Percentiles rank a stretch among this genome's conserved stretches.
These are phyloP conservation scores for Asterophora lycoperdoides DNA, from an alignment of 768 basidiomycete species.

Conservation along the genomic window DNA sequence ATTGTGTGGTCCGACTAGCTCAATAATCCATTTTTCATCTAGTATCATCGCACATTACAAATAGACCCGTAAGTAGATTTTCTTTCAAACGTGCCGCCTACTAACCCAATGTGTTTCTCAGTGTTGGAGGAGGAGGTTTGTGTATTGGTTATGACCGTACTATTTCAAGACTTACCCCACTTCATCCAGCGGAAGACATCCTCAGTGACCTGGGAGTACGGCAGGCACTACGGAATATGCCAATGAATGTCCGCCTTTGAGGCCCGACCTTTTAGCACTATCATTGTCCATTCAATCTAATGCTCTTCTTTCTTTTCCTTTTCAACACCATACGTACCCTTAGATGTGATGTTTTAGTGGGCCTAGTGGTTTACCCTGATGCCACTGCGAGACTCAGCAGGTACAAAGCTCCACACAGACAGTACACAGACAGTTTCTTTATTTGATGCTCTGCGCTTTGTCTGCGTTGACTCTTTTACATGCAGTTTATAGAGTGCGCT, in stretches of 20 bases:
- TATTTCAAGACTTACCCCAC: background rate
- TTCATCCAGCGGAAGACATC: conserved; percentile 54
- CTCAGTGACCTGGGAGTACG: conserved; percentile 72
- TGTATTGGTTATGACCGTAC: background rate
- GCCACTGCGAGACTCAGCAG: too few species aligned
- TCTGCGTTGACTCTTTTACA: too few species aligned
- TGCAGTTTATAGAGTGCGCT: too few species aligned
- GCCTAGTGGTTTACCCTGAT: too few species aligned
- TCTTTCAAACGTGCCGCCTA: background rate
- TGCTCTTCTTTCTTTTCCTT: too few species aligned
- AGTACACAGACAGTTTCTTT: too few species aligned
- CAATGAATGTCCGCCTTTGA: conserved; percentile 50
- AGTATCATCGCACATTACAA: conserved; percentile 47
- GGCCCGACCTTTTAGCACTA: too few species aligned
- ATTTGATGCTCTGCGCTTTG: too few species aligned
- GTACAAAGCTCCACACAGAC: too few species aligned
- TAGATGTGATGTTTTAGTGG: too few species aligned
- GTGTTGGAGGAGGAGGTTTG: conserved; percentile 18
- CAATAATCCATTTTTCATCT: background rate
- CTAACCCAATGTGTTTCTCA: background rate
- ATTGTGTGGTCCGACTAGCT: background rate
- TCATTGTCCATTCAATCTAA: too few species aligned
- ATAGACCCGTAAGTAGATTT: conserved; percentile 47
- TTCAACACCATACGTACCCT: too few species aligned
- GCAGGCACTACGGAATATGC: conserved; percentile 69